These are phyloP conservation scores for Plasmodium fragile DNA, from an alignment of 169 alveolate genomes.

Conservation along the genomic window DNA sequence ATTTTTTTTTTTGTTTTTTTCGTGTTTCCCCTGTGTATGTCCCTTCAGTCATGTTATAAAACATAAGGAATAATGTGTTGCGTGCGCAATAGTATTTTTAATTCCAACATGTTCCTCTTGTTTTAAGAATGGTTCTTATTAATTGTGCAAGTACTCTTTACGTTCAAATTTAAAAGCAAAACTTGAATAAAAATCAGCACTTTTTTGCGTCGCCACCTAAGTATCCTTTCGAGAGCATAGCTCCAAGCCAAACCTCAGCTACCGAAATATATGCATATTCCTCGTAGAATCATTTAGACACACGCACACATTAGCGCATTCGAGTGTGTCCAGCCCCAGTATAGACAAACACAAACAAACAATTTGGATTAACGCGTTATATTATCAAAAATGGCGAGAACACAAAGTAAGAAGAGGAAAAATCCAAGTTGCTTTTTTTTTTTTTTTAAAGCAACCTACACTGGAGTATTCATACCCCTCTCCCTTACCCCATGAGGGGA, in stretches of 20 bases:
- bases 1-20: neutral
- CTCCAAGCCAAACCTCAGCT: neutral
- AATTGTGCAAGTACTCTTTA: conserved; percentile 13
- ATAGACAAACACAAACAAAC: neutral
- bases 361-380: conserved; percentile 9
- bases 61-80: neutral
- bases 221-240: neutral
- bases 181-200: neutral
- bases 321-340: conserved; percentile 5
- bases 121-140: conserved; percentile 31
- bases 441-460: neutral
- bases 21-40: neutral
- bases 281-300: neutral
- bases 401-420: conserved; percentile 41
- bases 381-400: conserved; percentile 51
- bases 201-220: conserved; percentile 10
- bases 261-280: neutral
- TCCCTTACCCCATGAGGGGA: neutral
- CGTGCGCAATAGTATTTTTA: neutral
- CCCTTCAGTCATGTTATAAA: conserved; percentile 4
- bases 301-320: neutral
- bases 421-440: neutral
- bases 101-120: neutral
- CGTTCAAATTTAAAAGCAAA: conserved; percentile 7
- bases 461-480: neutral